Evolutionary conservation across 495 filamentous ascomycete genomes (phyloP).

Genomic region (Xylaria grammica): DNA sequence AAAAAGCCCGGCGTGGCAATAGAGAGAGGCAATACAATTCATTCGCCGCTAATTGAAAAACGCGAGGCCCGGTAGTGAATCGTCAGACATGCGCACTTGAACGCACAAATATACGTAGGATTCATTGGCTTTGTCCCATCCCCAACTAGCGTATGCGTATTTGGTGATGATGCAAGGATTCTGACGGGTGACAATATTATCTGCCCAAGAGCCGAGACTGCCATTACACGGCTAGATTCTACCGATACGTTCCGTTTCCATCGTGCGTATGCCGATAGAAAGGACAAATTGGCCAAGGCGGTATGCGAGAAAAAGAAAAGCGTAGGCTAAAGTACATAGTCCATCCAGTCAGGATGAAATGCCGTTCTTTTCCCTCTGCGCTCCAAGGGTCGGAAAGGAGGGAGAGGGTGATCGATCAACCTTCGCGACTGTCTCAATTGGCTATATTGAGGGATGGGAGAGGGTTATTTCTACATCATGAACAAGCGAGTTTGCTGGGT

Average conservation of each 20-base stretch:
- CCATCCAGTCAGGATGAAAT: not conserved
- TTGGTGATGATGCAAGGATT: no score
- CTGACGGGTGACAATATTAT: no score
- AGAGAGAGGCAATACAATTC: no score
- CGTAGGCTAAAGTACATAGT: not conserved
- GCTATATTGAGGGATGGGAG: not conserved
- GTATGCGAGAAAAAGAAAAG: not conserved
- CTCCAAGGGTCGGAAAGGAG: no score
- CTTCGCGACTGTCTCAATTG: not conserved
- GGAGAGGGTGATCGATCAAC: not conserved
- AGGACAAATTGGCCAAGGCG: not conserved
- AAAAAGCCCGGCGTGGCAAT: no score
- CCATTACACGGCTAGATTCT: not conserved
- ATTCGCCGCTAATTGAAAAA: no score
- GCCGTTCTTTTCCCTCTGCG: not conserved
- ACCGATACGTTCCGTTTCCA: not conserved
- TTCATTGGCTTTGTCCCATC: no score
- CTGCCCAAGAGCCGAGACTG: slow-evolving; percentile 13
- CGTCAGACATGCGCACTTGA: no score
- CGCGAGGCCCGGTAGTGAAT: no score
- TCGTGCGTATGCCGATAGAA: not conserved
- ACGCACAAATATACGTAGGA: no score
- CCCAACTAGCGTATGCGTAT: no score
- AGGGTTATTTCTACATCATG: not conserved
- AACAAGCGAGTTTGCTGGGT: not conserved